Base-by-base conservation (phyloP, 495 filamentous ascomycete genomes). In the Xylaria cubensis region DNA sequence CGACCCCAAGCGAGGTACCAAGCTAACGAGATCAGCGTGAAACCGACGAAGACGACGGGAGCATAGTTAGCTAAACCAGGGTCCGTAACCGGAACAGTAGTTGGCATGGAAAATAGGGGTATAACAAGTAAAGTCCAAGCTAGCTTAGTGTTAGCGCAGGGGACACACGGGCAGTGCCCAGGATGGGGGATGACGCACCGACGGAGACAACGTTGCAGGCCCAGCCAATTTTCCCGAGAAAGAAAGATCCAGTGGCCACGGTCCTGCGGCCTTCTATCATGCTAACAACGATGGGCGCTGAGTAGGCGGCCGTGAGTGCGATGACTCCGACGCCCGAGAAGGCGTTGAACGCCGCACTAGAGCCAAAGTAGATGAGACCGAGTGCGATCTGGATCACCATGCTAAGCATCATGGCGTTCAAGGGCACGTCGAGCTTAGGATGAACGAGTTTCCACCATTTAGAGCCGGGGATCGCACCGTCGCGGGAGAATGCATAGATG, bases 81-180 rank as follows among this genome's bases (percentile, higher is more conserved):
- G 29, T 82, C 84, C 3, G 81, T 83, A 10, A 91, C 90, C 6
- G 90, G 90, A 62, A 91, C 85, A 13, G 81, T 80, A 4, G 87
- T 86, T 0, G 90, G 90, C 74, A 92, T 85, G 79, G 89, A 91
- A 76, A 92, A 92, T 13, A 92, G 82, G 4, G 90, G 89, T 48
- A 91, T 80, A 24, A 89, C 90, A 53, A 92, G 86, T 9, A 80
- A 66, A 61, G 88, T 89, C 90, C 90, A 92, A 56, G 78, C 89
- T 90, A 68, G 67, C 15, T 44, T 21, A 34, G 48, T 59, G 68
- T 77, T 67, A 79, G 72, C 66, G 59, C 34, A 56, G 24, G 51
- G 26, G 61, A 75, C 59, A 73, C 46, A 66, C 73, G 44, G 66
- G 53, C 68, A 36, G 32, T 12, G 50, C 34, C 19, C 21, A 67